Conservation (phyloP, 495 filamentous ascomycete genomes). For the Trypethelium eluteriae region DNA sequence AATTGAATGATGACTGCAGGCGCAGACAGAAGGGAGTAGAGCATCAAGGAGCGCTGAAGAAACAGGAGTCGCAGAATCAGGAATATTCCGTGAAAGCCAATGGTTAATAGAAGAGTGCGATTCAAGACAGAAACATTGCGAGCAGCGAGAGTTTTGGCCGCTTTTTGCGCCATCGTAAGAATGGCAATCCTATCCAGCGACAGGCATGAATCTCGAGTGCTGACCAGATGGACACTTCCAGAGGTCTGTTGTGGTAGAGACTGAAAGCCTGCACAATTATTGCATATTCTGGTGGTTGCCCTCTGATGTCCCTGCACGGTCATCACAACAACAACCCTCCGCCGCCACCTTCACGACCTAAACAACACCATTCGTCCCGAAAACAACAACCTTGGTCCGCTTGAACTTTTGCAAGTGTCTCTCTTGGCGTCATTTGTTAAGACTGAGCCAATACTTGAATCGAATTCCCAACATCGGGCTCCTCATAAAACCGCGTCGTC, state of each 20-base stretch:
- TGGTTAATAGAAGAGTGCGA: conserved; percentile 68
- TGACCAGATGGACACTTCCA: no score
- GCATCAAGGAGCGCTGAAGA: conserved; percentile 50
- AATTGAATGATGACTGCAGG: conserved; percentile 73
- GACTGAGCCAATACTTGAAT: background rate
- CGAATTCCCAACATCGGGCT: background rate
- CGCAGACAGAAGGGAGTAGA: conserved; percentile 62
- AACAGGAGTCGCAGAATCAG: conserved; percentile 57
- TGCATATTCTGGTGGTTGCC: background rate
- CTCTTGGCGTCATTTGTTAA: background rate
- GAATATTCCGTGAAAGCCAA: conserved; percentile 64
- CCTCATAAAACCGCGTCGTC: background rate
- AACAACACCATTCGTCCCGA: background rate
- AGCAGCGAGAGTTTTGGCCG: conserved; percentile 80
- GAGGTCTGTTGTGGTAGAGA: no score
- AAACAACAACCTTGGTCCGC: background rate
- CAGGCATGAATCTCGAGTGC: background rate
- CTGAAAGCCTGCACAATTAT: no score
- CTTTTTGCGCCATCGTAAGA: conserved; percentile 57
- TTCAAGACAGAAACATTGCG: conserved; percentile 67
- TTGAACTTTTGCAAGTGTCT: background rate
- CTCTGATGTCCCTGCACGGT: background rate
- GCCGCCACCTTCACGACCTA: background rate
- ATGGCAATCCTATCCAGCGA: background rate
- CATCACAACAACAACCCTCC: conserved; percentile 5